These are phyloP conservation scores for Spergularia azorica DNA, from an alignment of 179 eudicot species.

Conservation along the genomic window DNA sequence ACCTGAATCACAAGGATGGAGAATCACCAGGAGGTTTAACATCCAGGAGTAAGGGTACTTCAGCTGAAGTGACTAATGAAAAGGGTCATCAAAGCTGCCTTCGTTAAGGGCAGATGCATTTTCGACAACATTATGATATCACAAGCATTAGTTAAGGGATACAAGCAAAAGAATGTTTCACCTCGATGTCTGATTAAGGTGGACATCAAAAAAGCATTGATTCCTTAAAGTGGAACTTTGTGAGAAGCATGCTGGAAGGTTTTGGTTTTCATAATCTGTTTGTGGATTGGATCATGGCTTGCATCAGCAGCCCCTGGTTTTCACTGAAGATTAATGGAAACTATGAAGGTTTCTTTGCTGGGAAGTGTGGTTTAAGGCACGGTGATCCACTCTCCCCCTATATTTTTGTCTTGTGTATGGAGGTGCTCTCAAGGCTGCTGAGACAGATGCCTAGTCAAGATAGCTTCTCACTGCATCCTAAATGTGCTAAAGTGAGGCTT, in stretches of 20 bases:
- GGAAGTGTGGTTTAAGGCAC: neutral
- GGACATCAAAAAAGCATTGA: neutral
- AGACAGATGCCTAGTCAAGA: neutral
- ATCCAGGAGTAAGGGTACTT: too few species aligned
- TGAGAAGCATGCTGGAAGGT: neutral
- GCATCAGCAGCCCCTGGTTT: neutral
- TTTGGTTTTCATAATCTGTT: neutral
- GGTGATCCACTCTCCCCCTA: neutral
- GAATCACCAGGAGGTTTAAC: too few species aligned
- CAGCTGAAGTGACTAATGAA: too few species aligned
- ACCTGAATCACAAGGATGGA: too few species aligned
- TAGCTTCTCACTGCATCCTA: neutral
- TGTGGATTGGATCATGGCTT: neutral
- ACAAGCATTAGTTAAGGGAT: neutral
- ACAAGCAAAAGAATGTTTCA: neutral
- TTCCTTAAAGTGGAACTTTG: neutral
- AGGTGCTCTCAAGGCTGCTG: neutral
- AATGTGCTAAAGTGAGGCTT: neutral
- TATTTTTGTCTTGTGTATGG: neutral
- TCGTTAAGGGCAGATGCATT: neutral
- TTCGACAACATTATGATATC: neutral
- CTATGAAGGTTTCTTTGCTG: neutral
- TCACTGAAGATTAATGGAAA: neutral
- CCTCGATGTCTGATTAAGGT: neutral
- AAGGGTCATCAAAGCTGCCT: neutral